Percentiles rank a stretch among this genome's conserved stretches.
Evolutionary conservation across 2,329 filamentous ascomycete genomes (phyloP).

Genomic region (Trichoderma polysporum): DNA sequence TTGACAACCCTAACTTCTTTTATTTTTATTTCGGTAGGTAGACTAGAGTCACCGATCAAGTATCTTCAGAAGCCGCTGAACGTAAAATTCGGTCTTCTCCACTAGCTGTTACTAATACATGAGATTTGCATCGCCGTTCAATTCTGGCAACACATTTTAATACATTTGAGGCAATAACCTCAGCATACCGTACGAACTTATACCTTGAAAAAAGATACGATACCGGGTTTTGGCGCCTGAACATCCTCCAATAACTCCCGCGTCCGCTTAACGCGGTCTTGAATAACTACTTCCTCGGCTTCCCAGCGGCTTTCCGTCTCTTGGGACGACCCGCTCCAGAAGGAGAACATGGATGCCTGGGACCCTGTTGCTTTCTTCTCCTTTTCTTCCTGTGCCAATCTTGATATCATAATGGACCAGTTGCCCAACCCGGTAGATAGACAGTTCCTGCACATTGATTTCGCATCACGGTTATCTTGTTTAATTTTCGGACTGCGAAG

Average conservation of each 20-base stretch:
- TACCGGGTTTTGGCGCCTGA: conserved; percentile 36
- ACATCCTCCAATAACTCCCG: conserved; percentile 53
- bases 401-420: conserved; percentile 77
- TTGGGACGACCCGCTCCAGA: conserved; percentile 37
- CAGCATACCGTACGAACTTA: conserved; percentile 28
- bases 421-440: conserved; percentile 74
- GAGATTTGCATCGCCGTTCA: neutral
- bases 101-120: conserved; percentile 13
- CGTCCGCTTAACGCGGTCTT: conserved; percentile 51
- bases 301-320: conserved; percentile 49
- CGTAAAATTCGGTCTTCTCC: neutral
- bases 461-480: conserved; percentile 31
- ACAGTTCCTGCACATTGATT: conserved; percentile 71
- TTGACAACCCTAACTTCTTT: neutral
- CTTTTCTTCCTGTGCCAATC: conserved; percentile 56
- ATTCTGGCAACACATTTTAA: neutral
- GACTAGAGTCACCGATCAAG: neutral
- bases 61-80: neutral
- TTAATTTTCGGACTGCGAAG: conserved; percentile 45
- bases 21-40: neutral
- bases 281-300: conserved; percentile 55
- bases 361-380: conserved; percentile 38
- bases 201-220: conserved; percentile 42
- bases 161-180: neutral
- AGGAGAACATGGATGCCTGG: conserved; percentile 36